phyloP scores from a whole-genome alignment of 805 yeast species.

The Candida pseudofarinosa region DNA sequence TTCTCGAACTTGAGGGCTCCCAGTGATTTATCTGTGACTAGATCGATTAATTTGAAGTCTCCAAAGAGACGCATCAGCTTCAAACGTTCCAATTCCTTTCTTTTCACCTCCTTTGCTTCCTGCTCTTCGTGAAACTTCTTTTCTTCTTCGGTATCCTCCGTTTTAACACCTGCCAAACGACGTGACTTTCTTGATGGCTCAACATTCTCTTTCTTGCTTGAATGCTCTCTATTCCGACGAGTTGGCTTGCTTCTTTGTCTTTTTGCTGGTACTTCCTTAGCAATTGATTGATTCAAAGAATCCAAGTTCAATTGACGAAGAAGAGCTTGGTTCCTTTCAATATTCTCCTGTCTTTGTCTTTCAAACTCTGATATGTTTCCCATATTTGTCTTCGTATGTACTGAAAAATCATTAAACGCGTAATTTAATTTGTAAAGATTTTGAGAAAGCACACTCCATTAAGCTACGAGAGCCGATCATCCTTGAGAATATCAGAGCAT shows the following conservation, averaged over 20 bases:
- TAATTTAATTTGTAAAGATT: neutral
- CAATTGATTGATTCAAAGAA: constrained; percentile 50
- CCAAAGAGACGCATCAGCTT: constrained; percentile 62
- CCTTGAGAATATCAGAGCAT: constrained; percentile 19
- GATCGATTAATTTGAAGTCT: constrained; percentile 58
- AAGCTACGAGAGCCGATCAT: neutral
- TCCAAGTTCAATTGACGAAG: constrained; percentile 68
- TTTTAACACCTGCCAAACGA: constrained; percentile 67
- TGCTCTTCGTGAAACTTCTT: constrained; percentile 32
- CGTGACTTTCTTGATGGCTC: constrained; percentile 73
- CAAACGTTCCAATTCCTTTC: constrained; percentile 44
- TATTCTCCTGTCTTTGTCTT: constrained; percentile 68
- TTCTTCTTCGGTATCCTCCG: constrained; percentile 47
- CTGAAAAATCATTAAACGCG: neutral
- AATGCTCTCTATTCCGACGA: constrained; percentile 19
- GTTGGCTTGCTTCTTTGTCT: constrained; percentile 18
- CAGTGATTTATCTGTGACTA: constrained; percentile 41
- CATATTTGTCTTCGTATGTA: constrained; percentile 6
- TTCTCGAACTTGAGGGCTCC: constrained; percentile 31
- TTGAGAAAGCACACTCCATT: neutral
- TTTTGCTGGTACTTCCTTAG: constrained; percentile 37
- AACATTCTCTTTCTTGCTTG: constrained; percentile 16
- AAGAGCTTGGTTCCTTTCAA: constrained; percentile 76
- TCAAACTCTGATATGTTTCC: constrained; percentile 58
- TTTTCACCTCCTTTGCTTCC: constrained; percentile 28